Conservation (phyloP, 2,329 filamentous ascomycete genomes). For the Microdochium trichocladiopsis region DNA sequence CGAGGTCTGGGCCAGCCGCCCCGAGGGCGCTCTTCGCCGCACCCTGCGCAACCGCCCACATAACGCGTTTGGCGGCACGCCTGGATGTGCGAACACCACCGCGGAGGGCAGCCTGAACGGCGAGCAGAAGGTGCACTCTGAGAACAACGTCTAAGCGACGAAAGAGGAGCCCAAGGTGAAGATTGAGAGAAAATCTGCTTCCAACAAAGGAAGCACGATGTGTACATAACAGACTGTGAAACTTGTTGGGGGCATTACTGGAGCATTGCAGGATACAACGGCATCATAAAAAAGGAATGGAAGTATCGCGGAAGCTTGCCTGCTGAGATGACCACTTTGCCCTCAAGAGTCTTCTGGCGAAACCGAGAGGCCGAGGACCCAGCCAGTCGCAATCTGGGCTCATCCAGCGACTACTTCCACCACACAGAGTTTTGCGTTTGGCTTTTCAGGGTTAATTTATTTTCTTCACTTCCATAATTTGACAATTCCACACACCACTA, state of each 20-base stretch:
- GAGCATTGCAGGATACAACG: neutral
- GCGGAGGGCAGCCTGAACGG: neutral
- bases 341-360: too few species aligned
- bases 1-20: slow-evolving; percentile 17
- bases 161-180: neutral
- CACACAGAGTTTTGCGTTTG: too few species aligned
- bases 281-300: neutral
- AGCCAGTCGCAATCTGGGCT: too few species aligned
- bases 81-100: neutral
- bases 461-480: too few species aligned
- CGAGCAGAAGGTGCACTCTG: neutral
- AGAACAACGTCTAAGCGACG: neutral
- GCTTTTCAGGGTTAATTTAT: too few species aligned
- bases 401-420: too few species aligned
- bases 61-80: neutral
- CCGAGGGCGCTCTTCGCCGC: slow-evolving; percentile 16
- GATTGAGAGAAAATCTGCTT: neutral
- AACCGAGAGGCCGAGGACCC: too few species aligned
- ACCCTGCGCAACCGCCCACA: slow-evolving; percentile 18
- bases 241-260: neutral
- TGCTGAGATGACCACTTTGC: too few species aligned
- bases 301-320: too few species aligned
- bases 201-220: neutral
- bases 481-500: too few species aligned
- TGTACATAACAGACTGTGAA: neutral